Conservation (phyloP, 805 yeast species). For the Spencermartinsiella europaea region DNA sequence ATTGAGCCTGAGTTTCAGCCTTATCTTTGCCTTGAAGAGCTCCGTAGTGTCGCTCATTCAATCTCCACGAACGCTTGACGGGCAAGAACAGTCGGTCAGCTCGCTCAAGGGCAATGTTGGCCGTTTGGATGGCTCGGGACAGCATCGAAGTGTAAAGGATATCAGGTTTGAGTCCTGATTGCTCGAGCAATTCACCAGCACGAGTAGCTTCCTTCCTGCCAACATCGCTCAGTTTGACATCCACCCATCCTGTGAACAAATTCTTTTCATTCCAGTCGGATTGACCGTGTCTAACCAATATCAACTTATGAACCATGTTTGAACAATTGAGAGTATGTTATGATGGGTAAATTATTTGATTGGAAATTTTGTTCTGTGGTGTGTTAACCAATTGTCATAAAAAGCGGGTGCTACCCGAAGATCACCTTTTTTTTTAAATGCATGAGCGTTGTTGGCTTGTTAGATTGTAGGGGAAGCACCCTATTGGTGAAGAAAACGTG, state of each 20-base stretch:
- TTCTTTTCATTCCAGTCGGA: conserved; percentile 98
- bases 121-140: conserved; percentile 95
- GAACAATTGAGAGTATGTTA: neutral
- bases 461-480: neutral
- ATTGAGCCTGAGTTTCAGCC: conserved; percentile 82
- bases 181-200: conserved; percentile 90
- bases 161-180: conserved; percentile 80
- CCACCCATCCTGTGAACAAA: conserved; percentile 99
- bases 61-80: conserved; percentile 93
- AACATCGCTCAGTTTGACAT: conserved; percentile 73
- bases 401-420: neutral
- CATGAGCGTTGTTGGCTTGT: neutral
- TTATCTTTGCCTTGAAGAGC: conserved; percentile 98
- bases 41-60: conserved; percentile 99
- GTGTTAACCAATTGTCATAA: neutral
- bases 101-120: conserved; percentile 82
- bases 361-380: neutral
- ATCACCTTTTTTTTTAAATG: neutral
- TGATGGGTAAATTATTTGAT: neutral
- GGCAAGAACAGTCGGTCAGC: conserved; percentile 91
- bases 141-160: conserved; percentile 85
- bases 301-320: conserved; percentile 46
- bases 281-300: conserved; percentile 98
- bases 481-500: neutral
- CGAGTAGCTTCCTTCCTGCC: conserved; percentile 89